Conservation (phyloP, 345 rosid genomes). For the Eucalyptus urophylla region DNA sequence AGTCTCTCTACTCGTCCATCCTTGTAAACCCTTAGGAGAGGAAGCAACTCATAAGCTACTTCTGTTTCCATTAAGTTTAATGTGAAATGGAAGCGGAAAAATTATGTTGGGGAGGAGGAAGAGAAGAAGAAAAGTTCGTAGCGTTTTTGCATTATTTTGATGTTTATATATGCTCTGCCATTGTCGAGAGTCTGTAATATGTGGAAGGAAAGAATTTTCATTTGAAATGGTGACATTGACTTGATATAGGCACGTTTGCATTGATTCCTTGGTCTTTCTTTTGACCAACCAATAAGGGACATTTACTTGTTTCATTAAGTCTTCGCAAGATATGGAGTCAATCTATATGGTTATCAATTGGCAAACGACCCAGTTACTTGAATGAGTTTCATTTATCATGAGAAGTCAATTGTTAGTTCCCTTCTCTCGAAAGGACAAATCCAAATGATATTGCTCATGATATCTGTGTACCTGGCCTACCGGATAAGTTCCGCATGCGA, state of each 20-base stretch:
- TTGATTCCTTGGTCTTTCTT: neutral
- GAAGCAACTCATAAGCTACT: slow-evolving; percentile 2
- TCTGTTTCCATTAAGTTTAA: neutral
- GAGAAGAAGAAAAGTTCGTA: neutral
- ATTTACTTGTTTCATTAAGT: neutral
- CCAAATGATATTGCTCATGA: neutral
- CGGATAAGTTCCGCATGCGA: neutral
- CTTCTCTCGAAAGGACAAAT: neutral
- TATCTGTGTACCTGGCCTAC: neutral
- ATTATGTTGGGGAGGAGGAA: neutral
- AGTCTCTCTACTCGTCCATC: slow-evolving; percentile 24
- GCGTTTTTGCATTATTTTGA: neutral
- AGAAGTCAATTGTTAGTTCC: neutral
- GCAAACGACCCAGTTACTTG: neutral
- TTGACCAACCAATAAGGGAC: neutral
- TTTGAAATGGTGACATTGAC: neutral
- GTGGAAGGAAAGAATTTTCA: neutral
- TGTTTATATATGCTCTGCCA: neutral
- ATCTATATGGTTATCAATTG: neutral
- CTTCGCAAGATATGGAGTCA: neutral
- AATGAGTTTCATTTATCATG: neutral
- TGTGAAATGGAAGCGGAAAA: neutral
- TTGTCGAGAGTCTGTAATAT: neutral
- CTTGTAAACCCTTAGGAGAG: slow-evolving; percentile 5
- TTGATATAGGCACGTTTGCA: neutral